Base-by-base conservation (phyloP, 306 rosid species). In the Trifolium dubium region DNA sequence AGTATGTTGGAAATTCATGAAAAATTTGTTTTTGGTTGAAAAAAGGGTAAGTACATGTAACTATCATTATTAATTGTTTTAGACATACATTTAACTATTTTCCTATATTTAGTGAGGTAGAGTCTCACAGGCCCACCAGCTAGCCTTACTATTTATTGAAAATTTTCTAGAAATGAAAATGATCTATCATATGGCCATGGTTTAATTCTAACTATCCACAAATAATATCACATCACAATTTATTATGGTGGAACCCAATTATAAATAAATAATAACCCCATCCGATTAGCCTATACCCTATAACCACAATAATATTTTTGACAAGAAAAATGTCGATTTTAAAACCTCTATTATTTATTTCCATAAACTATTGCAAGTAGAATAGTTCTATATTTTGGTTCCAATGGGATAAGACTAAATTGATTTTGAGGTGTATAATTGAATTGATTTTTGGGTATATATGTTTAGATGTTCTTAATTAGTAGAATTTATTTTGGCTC, bases 181-280 rank as follows among this genome's bases (percentile, higher is more conserved):
- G 69, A 65, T 72, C 11, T 56, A 72, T 78, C 77, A 56, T 71
- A 37, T 6, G 23, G 32, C 35, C 44, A 47, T 54, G 56, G 23
- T 65, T 72, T 56, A 56, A 56, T 64, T 53, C 69, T 31, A 30
- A 43, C 67, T 35, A 79, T 72, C 67, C 34, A 15, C 31, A 35
- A 19, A 44, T 34, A 12, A 79, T 7, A 10, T 67, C 65, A 66
- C 83, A 67, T 79, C 71, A 35, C 59, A 58, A 68, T 80, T 80
- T 61, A 74, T 74, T 62, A 32, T 53, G 50, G 80, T 74, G 84
- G 80, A 74, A 69, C 77, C 80, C 84, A 69, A 66, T 12, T 35
- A 13, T 60, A 31, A 60, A 60, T 19, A 15, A 39, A 40, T 65
- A 10, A 56, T 76, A 30, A 56, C 56, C 61, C 69, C 53, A 51